Conservation (phyloP, 2,329 filamentous ascomycete genomes). For the Penicillium palitans region DNA sequence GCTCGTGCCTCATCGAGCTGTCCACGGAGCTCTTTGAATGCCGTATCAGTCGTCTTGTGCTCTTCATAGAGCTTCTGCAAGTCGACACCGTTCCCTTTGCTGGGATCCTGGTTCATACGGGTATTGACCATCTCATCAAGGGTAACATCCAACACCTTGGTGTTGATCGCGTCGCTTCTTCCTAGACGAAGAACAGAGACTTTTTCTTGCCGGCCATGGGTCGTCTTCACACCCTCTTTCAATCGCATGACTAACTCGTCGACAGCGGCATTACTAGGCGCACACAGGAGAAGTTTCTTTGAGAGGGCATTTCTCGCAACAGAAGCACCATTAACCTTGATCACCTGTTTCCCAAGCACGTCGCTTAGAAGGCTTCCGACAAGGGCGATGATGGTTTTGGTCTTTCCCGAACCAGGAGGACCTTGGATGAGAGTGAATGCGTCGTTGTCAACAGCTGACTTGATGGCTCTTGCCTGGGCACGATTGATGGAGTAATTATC, state of each 20-base stretch:
- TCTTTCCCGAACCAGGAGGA: conserved; percentile 95
- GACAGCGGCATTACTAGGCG: conserved; percentile 97
- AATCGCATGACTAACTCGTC: conserved; percentile 93
- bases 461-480: conserved; percentile 87
- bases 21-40: conserved; percentile 69
- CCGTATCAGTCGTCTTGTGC: conserved; percentile 61
- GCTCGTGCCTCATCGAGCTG: conserved; percentile 68
- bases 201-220: conserved; percentile 68
- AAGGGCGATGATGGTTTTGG: conserved; percentile 96
- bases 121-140: conserved; percentile 86
- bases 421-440: conserved; percentile 96
- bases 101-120: conserved; percentile 57
- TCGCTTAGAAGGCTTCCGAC: conserved; percentile 80
- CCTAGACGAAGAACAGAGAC: conserved; percentile 88
- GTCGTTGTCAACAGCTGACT: conserved; percentile 91
- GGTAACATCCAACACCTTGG: conserved; percentile 84
- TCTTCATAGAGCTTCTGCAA: conserved; percentile 69
- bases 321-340: conserved; percentile 46
- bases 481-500: conserved; percentile 80
- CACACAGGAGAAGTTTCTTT: conserved; percentile 93
- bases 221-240: conserved; percentile 80
- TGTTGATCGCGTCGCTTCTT: conserved; percentile 87
- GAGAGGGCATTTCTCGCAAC: conserved; percentile 42
- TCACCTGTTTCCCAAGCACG: conserved; percentile 51
- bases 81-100: conserved; percentile 50